Evolutionary conservation across 495 filamentous ascomycete species (phyloP), one percentile per base, ranked within the genome.

Genomic region (Penicillium dipodomyicola): DNA sequence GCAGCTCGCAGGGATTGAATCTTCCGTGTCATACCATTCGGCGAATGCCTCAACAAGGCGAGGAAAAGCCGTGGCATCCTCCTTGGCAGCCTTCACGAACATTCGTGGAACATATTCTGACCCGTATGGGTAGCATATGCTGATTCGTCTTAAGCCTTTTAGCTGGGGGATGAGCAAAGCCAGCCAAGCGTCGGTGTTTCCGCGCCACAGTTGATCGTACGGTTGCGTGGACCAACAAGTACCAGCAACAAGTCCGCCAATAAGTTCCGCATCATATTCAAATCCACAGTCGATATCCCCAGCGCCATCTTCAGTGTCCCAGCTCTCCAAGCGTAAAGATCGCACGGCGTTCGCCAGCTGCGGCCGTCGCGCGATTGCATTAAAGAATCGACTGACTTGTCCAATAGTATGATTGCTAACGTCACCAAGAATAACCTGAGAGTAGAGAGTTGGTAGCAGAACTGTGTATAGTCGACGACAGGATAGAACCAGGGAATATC

Each of bases 81-180:
- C 19, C 25, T 25, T 8, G 5, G 32, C 19, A 9, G 47, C 47
- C 22, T 49, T 49, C 12, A 23, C 10, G 30, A 49, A 37, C 30
- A 49, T 49, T 2, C 10, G 5, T 3, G 0, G 1, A 22, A 49
- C 30, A 8, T 37, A 35, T 9, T 37, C 14, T 6, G 29, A 10
- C 11, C 15, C 20, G 9, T 23, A 5, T 14, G 47, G 47, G 30
- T 23, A 37, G 12, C 30, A 14, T n/a, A 49, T 35, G n/a, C 22
- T 23, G 12, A 49, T 32, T 29, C 14, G 11, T 23, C 43, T 29
- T n/a, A 45, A 9, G 47, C 47, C 27, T 49, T 37, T 37, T 20
- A 49, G 32, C 9, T 49, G 47, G 14, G 47, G 47, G 15, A 49
- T 23, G 11, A 49, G 47, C 30, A 49, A 4, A 17, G 47, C 47